Conservation (phyloP, 2,329 filamentous ascomycete species). For the Stagonosporopsis rhizophila region DNA sequence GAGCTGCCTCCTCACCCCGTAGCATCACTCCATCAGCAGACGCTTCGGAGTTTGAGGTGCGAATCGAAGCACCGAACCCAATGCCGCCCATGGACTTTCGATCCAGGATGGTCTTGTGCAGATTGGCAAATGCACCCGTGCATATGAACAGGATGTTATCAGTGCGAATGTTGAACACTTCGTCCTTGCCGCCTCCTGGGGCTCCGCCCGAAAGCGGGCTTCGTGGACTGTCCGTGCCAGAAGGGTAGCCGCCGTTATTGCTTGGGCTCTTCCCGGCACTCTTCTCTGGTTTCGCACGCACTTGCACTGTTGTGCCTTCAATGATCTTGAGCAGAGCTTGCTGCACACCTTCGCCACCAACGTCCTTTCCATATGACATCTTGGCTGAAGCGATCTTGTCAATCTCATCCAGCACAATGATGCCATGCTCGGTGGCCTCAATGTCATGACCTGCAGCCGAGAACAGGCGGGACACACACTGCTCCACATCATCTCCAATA, state of each 20-base stretch:
- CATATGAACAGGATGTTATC: slow-evolving; percentile 98
- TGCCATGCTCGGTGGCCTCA: slow-evolving; percentile 83
- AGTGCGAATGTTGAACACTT: slow-evolving; percentile 79
- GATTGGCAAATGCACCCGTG: slow-evolving; percentile 90
- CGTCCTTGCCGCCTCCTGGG: slow-evolving; percentile 56
- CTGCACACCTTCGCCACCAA: slow-evolving; percentile 94
- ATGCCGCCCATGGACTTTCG: slow-evolving; percentile 87
- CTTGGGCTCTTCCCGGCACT: slow-evolving; percentile 49
- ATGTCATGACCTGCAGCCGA: slow-evolving; percentile 91
- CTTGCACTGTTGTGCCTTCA: slow-evolving; percentile 90
- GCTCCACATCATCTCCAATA: slow-evolving; percentile 97
- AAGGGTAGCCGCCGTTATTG: slow-evolving; percentile 19
- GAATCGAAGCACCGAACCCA: slow-evolving; percentile 87
- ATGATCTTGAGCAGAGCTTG: slow-evolving; percentile 95
- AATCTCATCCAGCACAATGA: slow-evolving; percentile 95
- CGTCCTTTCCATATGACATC: slow-evolving; percentile 87
- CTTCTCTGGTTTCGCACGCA: slow-evolving; percentile 83
- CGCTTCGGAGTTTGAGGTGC: slow-evolving; percentile 60
- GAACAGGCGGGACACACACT: slow-evolving; percentile 87
- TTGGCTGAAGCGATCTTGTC: slow-evolving; percentile 95
- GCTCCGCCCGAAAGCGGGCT: slow-evolving; percentile 25
- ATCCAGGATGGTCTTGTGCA: slow-evolving; percentile 86
- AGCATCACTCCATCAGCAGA: slow-evolving; percentile 64
- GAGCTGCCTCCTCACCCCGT: slow-evolving; percentile 62
- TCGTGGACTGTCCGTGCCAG: slow-evolving; percentile 30